These are phyloP conservation scores for Skeletonema menzelii DNA, from an alignment of 108 stramenopile genomes.

Conservation along the genomic window DNA sequence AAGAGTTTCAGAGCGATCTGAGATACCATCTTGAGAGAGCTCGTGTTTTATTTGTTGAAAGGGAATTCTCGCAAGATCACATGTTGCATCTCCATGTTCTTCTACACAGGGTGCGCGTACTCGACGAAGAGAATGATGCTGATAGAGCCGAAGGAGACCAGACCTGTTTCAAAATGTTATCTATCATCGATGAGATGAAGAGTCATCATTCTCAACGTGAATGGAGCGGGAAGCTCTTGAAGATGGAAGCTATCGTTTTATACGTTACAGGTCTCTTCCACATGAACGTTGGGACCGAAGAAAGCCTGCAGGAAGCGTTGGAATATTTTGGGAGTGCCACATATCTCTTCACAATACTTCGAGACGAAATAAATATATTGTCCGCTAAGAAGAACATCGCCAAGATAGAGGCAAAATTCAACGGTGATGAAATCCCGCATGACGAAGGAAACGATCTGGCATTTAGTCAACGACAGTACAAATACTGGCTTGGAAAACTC, in stretches of 20 bases:
- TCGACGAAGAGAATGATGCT: neutral
- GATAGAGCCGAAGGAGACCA: neutral
- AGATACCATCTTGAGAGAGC: neutral
- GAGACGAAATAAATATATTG: neutral
- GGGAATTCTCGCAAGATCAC: neutral
- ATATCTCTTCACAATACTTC: neutral
- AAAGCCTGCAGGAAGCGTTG: neutral
- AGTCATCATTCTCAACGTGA: neutral
- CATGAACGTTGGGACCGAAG: neutral
- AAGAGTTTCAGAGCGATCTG: neutral
- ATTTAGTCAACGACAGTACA: neutral
- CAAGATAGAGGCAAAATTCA: neutral
- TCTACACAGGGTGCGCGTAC: neutral
- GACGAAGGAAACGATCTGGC: neutral
- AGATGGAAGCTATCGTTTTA: neutral
- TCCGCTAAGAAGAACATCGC: neutral
- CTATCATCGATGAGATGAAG: neutral
- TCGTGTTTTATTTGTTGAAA: neutral
- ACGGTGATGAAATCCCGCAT: neutral
- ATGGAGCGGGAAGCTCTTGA: neutral
- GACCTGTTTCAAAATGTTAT: neutral
- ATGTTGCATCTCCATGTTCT: neutral
- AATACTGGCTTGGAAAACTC: neutral
- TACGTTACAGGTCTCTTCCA: neutral
- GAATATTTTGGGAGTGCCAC: neutral